A percentile compares a stretch with the other conserved stretches of the same genome.
phyloP scores from a whole-genome alignment of 805 yeast genomes.

The Metschnikowia cubensis region DNA sequence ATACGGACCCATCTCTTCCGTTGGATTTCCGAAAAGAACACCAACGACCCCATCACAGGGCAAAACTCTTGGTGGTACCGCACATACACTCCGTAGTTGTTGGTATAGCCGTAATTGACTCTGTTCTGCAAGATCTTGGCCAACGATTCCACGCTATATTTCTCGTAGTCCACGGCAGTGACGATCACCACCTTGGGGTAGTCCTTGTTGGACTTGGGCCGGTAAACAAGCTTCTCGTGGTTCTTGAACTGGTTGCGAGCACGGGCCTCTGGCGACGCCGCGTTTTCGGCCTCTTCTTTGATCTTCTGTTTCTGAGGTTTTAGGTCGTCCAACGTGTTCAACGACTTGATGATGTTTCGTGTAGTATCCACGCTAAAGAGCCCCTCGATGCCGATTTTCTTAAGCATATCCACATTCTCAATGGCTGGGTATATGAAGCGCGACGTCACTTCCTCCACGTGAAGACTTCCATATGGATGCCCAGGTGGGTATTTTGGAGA shows the following conservation, averaged over 20 bases:
- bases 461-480: slow-evolving; percentile 31
- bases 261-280: slow-evolving; percentile 36
- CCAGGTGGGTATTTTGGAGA: slow-evolving; percentile 25
- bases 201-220: slow-evolving; percentile 31
- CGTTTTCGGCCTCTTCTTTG: slow-evolving; percentile 47
- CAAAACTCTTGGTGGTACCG: slow-evolving; percentile 83
- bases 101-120: slow-evolving; percentile 79
- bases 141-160: slow-evolving; percentile 54
- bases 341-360: slow-evolving; percentile 29
- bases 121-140: slow-evolving; percentile 77
- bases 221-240: slow-evolving; percentile 57
- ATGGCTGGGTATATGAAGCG: slow-evolving; percentile 68
- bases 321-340: slow-evolving; percentile 43
- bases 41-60: slow-evolving; percentile 48
- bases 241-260: slow-evolving; percentile 59
- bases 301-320: slow-evolving; percentile 29
- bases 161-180: slow-evolving; percentile 72
- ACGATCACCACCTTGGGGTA: slow-evolving; percentile 72
- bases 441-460: slow-evolving; percentile 43
- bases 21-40: slow-evolving; percentile 39
- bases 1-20: slow-evolving; percentile 60
- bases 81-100: slow-evolving; percentile 77
- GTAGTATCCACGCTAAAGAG: slow-evolving; percentile 41
- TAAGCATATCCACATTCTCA: slow-evolving; percentile 61
- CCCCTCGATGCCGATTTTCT: slow-evolving; percentile 50